These are phyloP conservation scores for Tylopilus orsonianus DNA, from an alignment of 1,284 basidiomycete genomes.

Conservation along the genomic window DNA sequence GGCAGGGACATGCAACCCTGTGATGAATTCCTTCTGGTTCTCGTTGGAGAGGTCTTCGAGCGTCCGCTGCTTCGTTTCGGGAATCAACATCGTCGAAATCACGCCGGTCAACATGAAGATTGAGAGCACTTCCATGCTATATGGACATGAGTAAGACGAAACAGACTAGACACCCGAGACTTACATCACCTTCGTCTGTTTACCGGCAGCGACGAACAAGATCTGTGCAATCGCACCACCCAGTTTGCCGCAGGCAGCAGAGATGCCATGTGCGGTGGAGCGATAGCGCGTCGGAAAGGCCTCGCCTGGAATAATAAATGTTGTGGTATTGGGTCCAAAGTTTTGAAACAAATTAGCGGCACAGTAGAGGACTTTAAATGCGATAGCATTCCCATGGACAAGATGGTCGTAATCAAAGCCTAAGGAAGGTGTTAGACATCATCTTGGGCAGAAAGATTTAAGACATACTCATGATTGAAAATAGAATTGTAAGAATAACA, in stretches of 20 bases:
- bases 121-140: neutral
- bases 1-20: neutral
- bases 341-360: neutral
- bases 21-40: neutral
- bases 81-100: neutral
- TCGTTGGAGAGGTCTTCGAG: neutral
- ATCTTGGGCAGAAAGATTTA: neutral
- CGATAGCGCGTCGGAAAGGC: neutral
- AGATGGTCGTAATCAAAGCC: slow-evolving; percentile 58
- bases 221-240: neutral
- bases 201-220: neutral
- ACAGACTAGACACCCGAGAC: too few relatives aligned
- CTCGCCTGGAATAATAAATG: neutral
- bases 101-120: neutral
- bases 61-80: neutral
- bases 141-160: neutral
- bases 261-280: neutral
- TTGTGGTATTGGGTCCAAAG: neutral
- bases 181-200: too few relatives aligned
- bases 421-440: slow-evolving; percentile 10
- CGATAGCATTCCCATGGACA: slow-evolving; percentile 27
- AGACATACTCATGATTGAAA: slow-evolving; percentile 43
- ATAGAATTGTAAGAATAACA: slow-evolving; percentile 50
- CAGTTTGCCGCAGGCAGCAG: neutral
- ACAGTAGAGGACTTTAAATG: slow-evolving; percentile 61